Evolutionary conservation across 768 basidiomycete genomes (phyloP).

Genomic region (Collybia nuda): DNA sequence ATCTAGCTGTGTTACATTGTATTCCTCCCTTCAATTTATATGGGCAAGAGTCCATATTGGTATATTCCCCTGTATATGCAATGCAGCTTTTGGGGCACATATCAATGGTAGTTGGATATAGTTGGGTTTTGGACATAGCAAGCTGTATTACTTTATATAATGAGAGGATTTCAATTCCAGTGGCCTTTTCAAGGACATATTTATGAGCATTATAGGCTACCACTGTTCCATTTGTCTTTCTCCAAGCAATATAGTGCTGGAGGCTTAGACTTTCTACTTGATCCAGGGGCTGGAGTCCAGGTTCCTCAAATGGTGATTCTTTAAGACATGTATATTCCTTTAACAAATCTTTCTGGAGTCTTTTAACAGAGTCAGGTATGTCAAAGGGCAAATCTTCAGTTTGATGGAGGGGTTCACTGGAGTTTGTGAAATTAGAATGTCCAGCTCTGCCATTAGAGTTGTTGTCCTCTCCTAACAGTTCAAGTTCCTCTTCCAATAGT

Average conservation of each 20-base stretch:
- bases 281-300: too few relatives aligned
- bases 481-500: too few relatives aligned
- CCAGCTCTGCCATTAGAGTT: too few relatives aligned
- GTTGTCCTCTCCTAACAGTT: too few relatives aligned
- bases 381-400: too few relatives aligned
- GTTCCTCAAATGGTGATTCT: too few relatives aligned
- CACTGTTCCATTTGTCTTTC: constrained; percentile 18
- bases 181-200: constrained; percentile 12
- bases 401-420: too few relatives aligned
- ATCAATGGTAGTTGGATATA: constrained; percentile 13
- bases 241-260: constrained; percentile 19
- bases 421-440: too few relatives aligned
- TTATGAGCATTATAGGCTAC: constrained; percentile 19
- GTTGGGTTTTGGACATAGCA: constrained; percentile 7
- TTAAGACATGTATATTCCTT: too few relatives aligned
- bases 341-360: too few relatives aligned
- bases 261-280: too few relatives aligned
- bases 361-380: too few relatives aligned
- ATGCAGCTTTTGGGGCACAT: constrained; percentile 24
- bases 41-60: constrained; percentile 10
- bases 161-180: constrained; percentile 17
- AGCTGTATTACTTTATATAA: constrained; percentile 14
- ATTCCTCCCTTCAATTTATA: constrained; percentile 1
- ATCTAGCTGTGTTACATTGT: background rate
- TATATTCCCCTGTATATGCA: constrained; percentile 21